These are phyloP conservation scores for Fusarium duplospermum DNA, from an alignment of 2,329 filamentous ascomycete species.

Conservation along the genomic window DNA sequence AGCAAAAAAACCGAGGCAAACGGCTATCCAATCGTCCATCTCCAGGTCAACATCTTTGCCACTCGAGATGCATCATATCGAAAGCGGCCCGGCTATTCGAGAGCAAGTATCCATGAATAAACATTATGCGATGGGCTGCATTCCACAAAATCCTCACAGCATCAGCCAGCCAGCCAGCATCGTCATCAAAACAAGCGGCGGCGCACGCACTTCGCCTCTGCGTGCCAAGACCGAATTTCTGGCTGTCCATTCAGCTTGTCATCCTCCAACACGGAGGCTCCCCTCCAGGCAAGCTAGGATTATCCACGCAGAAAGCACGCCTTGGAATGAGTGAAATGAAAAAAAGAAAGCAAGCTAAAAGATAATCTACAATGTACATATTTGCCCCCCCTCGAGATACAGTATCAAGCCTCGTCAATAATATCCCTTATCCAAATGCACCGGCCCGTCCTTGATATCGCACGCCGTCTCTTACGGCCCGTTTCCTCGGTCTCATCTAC, in stretches of 20 bases:
- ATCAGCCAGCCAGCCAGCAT: background rate
- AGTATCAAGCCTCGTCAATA: background rate
- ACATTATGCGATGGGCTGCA: background rate
- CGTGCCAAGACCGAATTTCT: conserved; percentile 1
- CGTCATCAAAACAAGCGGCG: background rate
- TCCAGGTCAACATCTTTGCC: background rate
- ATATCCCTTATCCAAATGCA: conserved; percentile 30
- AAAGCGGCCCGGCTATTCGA: conserved; percentile 12
- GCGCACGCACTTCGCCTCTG: background rate
- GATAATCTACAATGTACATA: background rate
- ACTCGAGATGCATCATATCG: background rate
- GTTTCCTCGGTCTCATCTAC: conserved; percentile 20
- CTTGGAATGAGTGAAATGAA: background rate
- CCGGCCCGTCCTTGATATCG: conserved; percentile 33
- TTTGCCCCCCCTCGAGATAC: background rate
- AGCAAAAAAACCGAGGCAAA: background rate
- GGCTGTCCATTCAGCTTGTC: conserved; percentile 1
- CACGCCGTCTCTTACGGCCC: conserved; percentile 34
- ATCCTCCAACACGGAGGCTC: conserved; percentile 2
- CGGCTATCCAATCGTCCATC: background rate
- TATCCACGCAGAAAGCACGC: background rate
- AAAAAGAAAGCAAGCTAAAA: background rate
- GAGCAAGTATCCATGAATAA: background rate
- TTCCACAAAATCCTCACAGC: background rate
- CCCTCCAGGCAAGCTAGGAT: background rate